Evolutionary conservation across 139 green algal genomes (phyloP), one percentile per base, ranked within the genome.

Genomic region (Chlorella sp.): DNA sequence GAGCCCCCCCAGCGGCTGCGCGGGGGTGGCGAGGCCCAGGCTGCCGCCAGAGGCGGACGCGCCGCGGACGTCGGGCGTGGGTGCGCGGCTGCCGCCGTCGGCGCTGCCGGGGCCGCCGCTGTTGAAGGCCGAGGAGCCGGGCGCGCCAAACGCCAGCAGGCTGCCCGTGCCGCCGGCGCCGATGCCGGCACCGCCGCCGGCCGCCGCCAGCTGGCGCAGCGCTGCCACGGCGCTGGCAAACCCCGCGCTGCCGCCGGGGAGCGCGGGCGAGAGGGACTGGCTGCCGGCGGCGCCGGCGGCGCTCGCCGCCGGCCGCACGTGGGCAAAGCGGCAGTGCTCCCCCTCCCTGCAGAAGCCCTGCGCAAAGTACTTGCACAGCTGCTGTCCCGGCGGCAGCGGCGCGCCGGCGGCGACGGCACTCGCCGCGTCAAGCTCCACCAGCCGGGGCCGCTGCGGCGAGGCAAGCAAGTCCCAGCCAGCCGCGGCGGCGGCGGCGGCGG

Each of bases 301-400:
- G 1, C 4, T 8, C 45, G 19, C n/a, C 38, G 23, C 36, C 17
- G 51, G 68, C 29, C 64, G 23, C 5, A 27, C 38, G 40, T 75
- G 68, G 0, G 55, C 31, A 40, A 66, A 75, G 51, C 68, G 68
- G 51, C 68, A 75, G 68, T 29, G 31, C 27, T 75, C 68, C 17
- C 68, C 68, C 51, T 77, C 72, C 40, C 72, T 40, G 45, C 72
- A 77, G 60, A 77, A 77, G 41, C 72, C 72, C 17, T 77, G 72
- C 72, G 71, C 17, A 33, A 77, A 77, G 72, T 71, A 77, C 45
- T 70, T 70, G 60, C 72, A 77, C 9, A 77, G 12, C 33, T 43
- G 45, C 35, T 35, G 59, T 19, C 58, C 55, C 29, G 67, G 69
- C 51, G 21, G 17, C 43, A 35, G 66, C 67, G 50, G 55, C 5